These are phyloP conservation scores for Noccaea caerulescens DNA, from an alignment of 345 rosid species.

Conservation along the genomic window DNA sequence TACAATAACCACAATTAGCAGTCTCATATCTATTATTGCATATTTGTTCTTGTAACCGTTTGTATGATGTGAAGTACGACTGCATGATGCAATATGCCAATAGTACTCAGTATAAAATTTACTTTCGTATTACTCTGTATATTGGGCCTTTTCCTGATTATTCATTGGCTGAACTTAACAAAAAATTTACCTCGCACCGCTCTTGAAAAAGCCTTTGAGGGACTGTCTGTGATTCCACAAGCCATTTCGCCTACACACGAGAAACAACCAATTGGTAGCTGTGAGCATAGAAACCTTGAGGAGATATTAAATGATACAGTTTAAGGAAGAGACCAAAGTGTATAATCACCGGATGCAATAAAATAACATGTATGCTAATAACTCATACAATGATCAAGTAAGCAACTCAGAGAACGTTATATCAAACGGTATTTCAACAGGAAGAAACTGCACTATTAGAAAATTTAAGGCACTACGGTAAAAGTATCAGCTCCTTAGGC, in stretches of 20 bases:
- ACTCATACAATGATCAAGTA: constrained; percentile 5
- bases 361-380: background rate
- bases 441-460: constrained; percentile 22
- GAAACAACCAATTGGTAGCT: constrained; percentile 19
- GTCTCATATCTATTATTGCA: constrained; percentile 11
- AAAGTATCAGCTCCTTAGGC: constrained; percentile 17
- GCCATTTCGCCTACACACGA: constrained; percentile 77
- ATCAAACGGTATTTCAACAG: constrained; percentile 14
- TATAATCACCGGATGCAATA: constrained; percentile 6
- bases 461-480: background rate
- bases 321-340: background rate
- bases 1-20: constrained; percentile 21
- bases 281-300: constrained; percentile 23
- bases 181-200: constrained; percentile 74
- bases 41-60: constrained; percentile 14
- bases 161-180: constrained; percentile 16
- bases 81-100: constrained; percentile 10
- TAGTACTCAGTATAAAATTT: constrained; percentile 1
- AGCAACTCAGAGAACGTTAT: constrained; percentile 13
- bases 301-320: constrained; percentile 14
- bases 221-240: constrained; percentile 83
- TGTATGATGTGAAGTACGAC: constrained; percentile 12
- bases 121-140: background rate
- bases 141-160: constrained; percentile 19
- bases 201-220: constrained; percentile 93